Conservation (phyloP, 257 asterid species). For the Linaria vulgaris region DNA sequence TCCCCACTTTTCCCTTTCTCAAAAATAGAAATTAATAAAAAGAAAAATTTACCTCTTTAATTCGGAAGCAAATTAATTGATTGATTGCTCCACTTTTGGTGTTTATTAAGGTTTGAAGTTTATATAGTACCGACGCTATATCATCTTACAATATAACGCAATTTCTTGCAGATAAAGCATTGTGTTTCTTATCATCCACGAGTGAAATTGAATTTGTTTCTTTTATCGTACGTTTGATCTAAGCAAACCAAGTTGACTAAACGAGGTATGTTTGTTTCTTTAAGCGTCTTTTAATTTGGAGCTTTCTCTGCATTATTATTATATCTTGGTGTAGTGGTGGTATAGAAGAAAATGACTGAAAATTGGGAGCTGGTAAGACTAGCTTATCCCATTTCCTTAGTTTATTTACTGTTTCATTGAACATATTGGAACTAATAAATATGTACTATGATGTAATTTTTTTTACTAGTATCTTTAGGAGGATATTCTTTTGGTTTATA, state of each 20-base stretch:
- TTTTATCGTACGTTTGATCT: background rate
- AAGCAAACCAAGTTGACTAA: slow-evolving; percentile 36
- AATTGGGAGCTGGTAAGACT: slow-evolving; percentile 37
- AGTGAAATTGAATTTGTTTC: too few species aligned
- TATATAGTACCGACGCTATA: background rate
- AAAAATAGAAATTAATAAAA: background rate
- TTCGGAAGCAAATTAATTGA: background rate
- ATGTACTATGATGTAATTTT: background rate
- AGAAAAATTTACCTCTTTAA: background rate
- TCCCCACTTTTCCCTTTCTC: too few species aligned
- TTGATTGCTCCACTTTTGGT: slow-evolving; percentile 21
- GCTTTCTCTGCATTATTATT: slow-evolving; percentile 12
- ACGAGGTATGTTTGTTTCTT: slow-evolving; percentile 26
- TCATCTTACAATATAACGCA: background rate
- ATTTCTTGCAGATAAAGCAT: background rate
- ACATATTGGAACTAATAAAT: background rate
- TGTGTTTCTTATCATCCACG: too few species aligned
- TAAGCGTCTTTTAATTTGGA: slow-evolving; percentile 23
- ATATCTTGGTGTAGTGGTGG: slow-evolving; percentile 10
- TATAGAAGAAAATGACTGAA: slow-evolving; percentile 30
- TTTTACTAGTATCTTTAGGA: background rate
- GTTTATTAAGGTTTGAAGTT: background rate
- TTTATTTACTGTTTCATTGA: slow-evolving; percentile 33
- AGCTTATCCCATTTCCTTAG: background rate
- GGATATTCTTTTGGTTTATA: slow-evolving; percentile 13